Base-by-base conservation (phyloP, 106 monocot genomes). In the Amphibolis antarctica region DNA sequence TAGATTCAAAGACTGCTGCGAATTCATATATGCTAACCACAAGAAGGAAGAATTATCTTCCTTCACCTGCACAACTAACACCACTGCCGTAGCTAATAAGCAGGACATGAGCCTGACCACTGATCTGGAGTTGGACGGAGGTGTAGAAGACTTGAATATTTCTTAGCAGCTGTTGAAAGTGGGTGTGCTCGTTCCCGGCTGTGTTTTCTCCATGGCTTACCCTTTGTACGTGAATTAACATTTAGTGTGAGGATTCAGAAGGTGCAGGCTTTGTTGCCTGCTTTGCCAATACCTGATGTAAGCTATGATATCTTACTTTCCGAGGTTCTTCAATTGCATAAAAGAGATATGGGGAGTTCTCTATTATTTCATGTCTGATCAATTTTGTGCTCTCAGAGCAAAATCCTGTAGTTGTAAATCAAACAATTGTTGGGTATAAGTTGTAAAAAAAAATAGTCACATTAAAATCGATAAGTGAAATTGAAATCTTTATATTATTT, bases 1-100 rank as follows among this genome's bases (percentile, higher is more conserved):
- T 42, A 64, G 73, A 43, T 74, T 74, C 29, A 48, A 50, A 24
- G 66, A 65, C 12, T 74, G 73, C 73, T 66, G 73, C 13, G 24
- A 54, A 44, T 24, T 26, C 0, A 9, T 43, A 7, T 14, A 5
- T 13, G 27, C 48, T 59, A 52, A 60, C 60, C 30, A 21, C 30
- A 43, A 42, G 36, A 31, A n/a, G 6, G 51, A 61, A 52, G 62
- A 71, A 13, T 43, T 54, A 49, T 44, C 71, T 22, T 28, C 60
- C 18, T 9, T 45, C 20, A 18, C 44, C 5, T 2, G 15, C 44
- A 43, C 55, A 21, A 55, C 67, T 55, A 28, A 54, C 30, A 54
- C 24, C 17, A 44, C 18, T 44, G 12, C 23, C 13, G 5, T 10
- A 19, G 23, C 30, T 12, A 14, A 44, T 18, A 43, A 46, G 30